Evolutionary conservation across 2,329 filamentous ascomycete genomes (phyloP).

Genomic region (Neoascochyta sp.): DNA sequence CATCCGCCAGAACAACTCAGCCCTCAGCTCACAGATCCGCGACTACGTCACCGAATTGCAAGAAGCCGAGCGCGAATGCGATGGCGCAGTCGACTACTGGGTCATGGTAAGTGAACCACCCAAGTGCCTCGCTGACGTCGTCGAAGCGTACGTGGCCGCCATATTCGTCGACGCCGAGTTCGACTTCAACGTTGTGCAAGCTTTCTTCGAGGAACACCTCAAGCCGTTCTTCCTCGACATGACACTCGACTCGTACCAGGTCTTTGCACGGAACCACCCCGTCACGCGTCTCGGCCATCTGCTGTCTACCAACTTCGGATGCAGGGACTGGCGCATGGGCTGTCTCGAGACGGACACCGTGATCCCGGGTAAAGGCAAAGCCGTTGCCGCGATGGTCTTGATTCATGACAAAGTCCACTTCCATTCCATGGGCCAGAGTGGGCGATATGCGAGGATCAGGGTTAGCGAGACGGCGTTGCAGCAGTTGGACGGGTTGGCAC

Average conservation of each 20-base stretch:
- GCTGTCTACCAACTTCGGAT: conserved; percentile 63
- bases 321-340: conserved; percentile 53
- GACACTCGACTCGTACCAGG: conserved; percentile 67
- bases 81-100: conserved; percentile 66
- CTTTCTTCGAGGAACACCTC: conserved; percentile 74
- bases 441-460: conserved; percentile 68
- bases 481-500: conserved; percentile 48
- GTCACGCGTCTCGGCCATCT: conserved; percentile 65
- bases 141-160: conserved; percentile 86
- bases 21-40: conserved; percentile 50
- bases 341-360: conserved; percentile 42
- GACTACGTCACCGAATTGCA: conserved; percentile 57
- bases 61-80: conserved; percentile 48
- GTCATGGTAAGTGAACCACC: conserved; percentile 56
- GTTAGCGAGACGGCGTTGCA: conserved; percentile 60
- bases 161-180: conserved; percentile 88
- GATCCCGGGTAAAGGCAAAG: conserved; percentile 41
- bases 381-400: conserved; percentile 67
- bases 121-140: conserved; percentile 77
- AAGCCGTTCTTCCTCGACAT: conserved; percentile 81
- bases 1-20: conserved; percentile 53
- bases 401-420: conserved; percentile 70
- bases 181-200: conserved; percentile 66
- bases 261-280: conserved; percentile 81
- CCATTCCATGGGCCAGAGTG: conserved; percentile 58